Percentiles rank a stretch among this genome's conserved stretches.
Evolutionary conservation across 2,329 filamentous ascomycete species (phyloP).

Genomic region (Thelonectria rubi): DNA sequence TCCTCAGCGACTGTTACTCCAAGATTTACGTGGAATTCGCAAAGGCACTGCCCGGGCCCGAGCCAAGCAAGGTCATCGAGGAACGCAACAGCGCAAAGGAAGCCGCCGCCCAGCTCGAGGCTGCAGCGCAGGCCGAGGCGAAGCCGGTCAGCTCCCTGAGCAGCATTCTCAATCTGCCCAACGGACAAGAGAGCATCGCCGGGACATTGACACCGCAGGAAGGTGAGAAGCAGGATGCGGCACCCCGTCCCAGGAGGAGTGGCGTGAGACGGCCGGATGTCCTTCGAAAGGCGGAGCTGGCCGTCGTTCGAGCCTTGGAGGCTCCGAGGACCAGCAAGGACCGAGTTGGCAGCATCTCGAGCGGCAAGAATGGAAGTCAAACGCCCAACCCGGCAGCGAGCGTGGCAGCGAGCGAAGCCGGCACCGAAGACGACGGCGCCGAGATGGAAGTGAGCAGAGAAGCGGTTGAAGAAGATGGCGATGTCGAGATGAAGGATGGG

Average conservation of each 20-base stretch:
- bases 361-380: conserved; percentile 56
- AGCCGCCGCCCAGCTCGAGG: conserved; percentile 50
- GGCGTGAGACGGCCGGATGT: conserved; percentile 66
- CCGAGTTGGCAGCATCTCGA: conserved; percentile 61
- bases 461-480: conserved; percentile 46
- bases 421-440: conserved; percentile 53
- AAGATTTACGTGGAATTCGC: conserved; percentile 75
- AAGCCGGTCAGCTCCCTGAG: conserved; percentile 51
- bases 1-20: conserved; percentile 92
- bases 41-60: conserved; percentile 63
- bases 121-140: conserved; percentile 44
- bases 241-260: conserved; percentile 51
- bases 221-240: conserved; percentile 53
- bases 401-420: conserved; percentile 47
- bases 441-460: conserved; percentile 52
- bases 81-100: conserved; percentile 56
- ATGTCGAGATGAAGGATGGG: conserved; percentile 57
- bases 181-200: conserved; percentile 49
- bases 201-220: conserved; percentile 49
- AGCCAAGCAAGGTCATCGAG: conserved; percentile 57
- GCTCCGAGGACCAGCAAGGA: conserved; percentile 59
- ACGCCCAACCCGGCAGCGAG: conserved; percentile 50
- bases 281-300: conserved; percentile 69
- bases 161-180: conserved; percentile 55
- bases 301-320: conserved; percentile 61